phyloP scores from a whole-genome alignment of 2,329 filamentous ascomycete species.

The Ascochyta clinopodiicola region DNA sequence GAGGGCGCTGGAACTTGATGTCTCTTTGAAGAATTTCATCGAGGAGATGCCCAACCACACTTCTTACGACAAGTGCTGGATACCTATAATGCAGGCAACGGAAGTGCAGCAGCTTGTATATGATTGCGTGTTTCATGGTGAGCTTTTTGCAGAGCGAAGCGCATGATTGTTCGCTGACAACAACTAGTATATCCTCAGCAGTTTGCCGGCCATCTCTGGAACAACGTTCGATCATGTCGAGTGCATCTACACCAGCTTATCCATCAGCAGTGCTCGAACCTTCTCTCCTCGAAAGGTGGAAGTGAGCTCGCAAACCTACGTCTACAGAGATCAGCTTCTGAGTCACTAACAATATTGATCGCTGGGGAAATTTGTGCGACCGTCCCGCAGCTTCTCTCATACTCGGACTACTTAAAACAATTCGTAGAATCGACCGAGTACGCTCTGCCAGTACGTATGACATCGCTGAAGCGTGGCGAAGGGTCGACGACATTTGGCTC shows the following conservation, averaged over 20 bases:
- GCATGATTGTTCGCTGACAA: neutral
- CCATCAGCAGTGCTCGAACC: constrained; percentile 21
- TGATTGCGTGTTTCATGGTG: constrained; percentile 31
- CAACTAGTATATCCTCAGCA: constrained; percentile 25
- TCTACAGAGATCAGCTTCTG: constrained; percentile 17
- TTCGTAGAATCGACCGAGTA: constrained; percentile 2
- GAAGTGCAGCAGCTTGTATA: constrained; percentile 22
- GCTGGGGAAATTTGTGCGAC: constrained; percentile 34
- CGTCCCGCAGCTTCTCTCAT: constrained; percentile 31
- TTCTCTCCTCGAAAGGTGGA: constrained; percentile 4
- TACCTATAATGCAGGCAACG: constrained; percentile 3
- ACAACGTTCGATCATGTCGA: constrained; percentile 32
- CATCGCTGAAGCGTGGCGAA: neutral
- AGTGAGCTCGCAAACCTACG: constrained; percentile 2
- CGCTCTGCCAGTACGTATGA: constrained; percentile 2
- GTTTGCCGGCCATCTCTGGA: constrained; percentile 35
- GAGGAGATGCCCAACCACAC: constrained; percentile 23
- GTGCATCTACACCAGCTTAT: constrained; percentile 34
- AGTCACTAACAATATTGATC: constrained; percentile 16
- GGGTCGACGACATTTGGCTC: neutral
- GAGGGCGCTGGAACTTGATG: constrained; percentile 24
- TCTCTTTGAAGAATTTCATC: constrained; percentile 18
- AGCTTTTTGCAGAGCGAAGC: neutral
- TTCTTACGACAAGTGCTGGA: constrained; percentile 18
- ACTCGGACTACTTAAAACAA: constrained; percentile 9